phyloP scores from a whole-genome alignment of 805 yeast genomes.

The Ogataea methylovora region DNA sequence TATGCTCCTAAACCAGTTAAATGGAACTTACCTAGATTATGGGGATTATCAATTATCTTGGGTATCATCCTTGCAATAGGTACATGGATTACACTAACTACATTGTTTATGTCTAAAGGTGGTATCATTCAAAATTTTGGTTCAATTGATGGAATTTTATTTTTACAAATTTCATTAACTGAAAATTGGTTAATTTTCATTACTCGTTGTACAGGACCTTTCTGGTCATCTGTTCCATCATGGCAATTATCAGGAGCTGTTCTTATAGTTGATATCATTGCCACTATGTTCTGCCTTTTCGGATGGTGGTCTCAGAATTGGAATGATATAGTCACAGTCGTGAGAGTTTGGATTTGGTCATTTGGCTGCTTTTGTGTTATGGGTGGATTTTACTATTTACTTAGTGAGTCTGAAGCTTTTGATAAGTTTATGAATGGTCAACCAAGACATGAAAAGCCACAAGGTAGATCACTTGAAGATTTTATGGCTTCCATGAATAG shows the following conservation, averaged over 20 bases:
- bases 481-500: slow-evolving; percentile 82
- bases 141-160: slow-evolving; percentile 85
- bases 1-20: slow-evolving; percentile 88
- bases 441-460: slow-evolving; percentile 47
- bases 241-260: slow-evolving; percentile 97
- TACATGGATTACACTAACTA: slow-evolving; percentile 91
- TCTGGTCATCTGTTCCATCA: slow-evolving; percentile 95
- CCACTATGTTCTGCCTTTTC: slow-evolving; percentile 87
- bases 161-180: slow-evolving; percentile 89
- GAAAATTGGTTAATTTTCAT: slow-evolving; percentile 97
- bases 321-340: slow-evolving; percentile 93
- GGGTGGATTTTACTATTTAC: slow-evolving; percentile 94
- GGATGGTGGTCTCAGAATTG: slow-evolving; percentile 99
- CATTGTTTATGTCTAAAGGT: slow-evolving; percentile 85
- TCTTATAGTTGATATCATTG: slow-evolving; percentile 79
- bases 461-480: slow-evolving; percentile 72
- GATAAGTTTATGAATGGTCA: slow-evolving; percentile 83
- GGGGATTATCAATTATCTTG: slow-evolving; percentile 91
- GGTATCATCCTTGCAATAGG: slow-evolving; percentile 85
- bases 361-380: slow-evolving; percentile 94
- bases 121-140: slow-evolving; percentile 97
- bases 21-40: slow-evolving; percentile 94
- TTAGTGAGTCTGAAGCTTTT: slow-evolving; percentile 74
- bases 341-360: slow-evolving; percentile 91
- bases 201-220: slow-evolving; percentile 96